Evolutionary conservation across 306 rosid genomes (phyloP).

Genomic region (Boehmeria nivea): DNA sequence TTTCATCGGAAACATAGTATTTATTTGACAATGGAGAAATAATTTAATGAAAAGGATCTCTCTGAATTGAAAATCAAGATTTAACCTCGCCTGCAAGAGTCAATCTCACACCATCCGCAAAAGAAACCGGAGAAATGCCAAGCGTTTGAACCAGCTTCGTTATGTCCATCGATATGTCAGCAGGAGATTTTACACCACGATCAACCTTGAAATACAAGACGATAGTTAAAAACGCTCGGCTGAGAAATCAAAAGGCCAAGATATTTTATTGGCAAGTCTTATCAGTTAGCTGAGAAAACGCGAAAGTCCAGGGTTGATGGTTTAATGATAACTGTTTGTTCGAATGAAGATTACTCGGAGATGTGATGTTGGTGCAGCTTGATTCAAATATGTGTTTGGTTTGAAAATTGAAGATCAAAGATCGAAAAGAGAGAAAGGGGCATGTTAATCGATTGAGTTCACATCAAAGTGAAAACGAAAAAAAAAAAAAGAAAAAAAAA

Average conservation of each 20-base stretch:
- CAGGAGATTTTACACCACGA: constrained; percentile 81
- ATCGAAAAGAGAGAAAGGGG: background rate
- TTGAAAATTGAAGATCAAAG: background rate
- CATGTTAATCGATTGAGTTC: background rate
- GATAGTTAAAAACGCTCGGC: background rate
- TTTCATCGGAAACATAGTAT: background rate
- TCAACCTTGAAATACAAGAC: constrained; percentile 50
- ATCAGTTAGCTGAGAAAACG: background rate
- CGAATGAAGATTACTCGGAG: background rate
- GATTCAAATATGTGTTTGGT: constrained; percentile 1
- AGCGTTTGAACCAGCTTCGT: constrained; percentile 59
- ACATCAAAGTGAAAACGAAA: background rate
- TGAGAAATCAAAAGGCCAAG: background rate
- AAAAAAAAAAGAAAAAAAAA: background rate
- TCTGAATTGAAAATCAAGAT: constrained; percentile 24
- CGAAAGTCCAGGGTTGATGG: too few species aligned
- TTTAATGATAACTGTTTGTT: too few species aligned
- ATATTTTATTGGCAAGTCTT: background rate
- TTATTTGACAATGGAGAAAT: background rate
- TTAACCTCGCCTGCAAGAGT: constrained; percentile 47
- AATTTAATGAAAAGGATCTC: background rate
- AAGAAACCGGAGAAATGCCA: constrained; percentile 54
- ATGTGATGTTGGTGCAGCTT: background rate
- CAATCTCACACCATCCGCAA: constrained; percentile 58
- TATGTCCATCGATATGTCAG: constrained; percentile 92